Conservation (phyloP, 2,329 filamentous ascomycete species). For the Verticillium dahliae region DNA sequence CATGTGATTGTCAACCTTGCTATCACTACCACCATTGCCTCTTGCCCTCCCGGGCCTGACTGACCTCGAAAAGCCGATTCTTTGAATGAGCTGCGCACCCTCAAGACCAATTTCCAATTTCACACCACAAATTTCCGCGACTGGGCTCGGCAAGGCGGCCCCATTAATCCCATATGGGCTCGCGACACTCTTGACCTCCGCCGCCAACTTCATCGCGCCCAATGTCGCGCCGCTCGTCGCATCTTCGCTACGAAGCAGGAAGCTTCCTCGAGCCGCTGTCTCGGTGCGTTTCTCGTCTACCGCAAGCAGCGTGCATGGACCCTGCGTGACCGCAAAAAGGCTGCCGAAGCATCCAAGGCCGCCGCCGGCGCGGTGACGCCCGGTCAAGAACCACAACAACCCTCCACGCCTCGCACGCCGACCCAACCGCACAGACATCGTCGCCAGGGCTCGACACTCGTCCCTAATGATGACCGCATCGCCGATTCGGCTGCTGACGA, state of each 20-base stretch:
- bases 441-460: constrained; percentile 1
- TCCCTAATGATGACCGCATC: neutral
- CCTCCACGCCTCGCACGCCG: constrained; percentile 1
- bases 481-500: constrained; percentile 8
- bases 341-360: neutral
- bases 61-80: constrained; percentile 37
- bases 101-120: constrained; percentile 37
- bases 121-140: constrained; percentile 45
- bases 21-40: neutral
- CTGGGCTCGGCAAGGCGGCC: constrained; percentile 48
- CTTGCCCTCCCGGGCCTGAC: neutral
- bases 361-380: neutral
- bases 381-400: neutral
- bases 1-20: neutral
- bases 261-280: constrained; percentile 36
- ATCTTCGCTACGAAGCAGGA: constrained; percentile 48
- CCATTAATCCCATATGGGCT: constrained; percentile 50
- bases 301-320: constrained; percentile 37
- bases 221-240: constrained; percentile 50
- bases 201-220: constrained; percentile 47
- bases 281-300: constrained; percentile 50
- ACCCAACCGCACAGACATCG: constrained; percentile 1
- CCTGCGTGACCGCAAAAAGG: constrained; percentile 2
- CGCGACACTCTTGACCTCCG: constrained; percentile 43
- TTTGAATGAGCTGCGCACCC: constrained; percentile 38